phyloP scores from a whole-genome alignment of 2,329 filamentous ascomycete species.

The Elsinoe australis region DNA sequence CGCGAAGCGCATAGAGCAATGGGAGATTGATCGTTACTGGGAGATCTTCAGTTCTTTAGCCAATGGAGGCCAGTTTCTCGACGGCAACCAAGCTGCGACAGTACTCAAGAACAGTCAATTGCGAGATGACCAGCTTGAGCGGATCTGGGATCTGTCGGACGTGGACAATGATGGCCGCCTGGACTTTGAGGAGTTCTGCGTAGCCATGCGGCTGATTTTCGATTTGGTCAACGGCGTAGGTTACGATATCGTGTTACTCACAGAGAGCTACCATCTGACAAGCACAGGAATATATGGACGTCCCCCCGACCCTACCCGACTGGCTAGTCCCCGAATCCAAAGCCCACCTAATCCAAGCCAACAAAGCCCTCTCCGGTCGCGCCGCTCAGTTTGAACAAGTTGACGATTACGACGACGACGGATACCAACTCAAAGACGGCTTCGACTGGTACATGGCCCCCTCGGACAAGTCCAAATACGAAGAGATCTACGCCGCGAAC shows the following conservation, averaged over 20 bases:
- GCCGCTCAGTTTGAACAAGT: constrained; percentile 78
- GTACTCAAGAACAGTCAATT: constrained; percentile 67
- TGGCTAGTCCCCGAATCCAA: constrained; percentile 97
- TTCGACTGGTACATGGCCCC: constrained; percentile 99
- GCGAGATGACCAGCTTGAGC: constrained; percentile 79
- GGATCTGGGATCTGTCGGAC: constrained; percentile 94
- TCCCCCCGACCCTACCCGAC: constrained; percentile 79
- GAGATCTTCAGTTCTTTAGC: constrained; percentile 67
- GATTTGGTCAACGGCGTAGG: constrained; percentile 89
- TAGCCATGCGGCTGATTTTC: constrained; percentile 96
- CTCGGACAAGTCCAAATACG: constrained; percentile 83
- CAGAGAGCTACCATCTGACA: not conserved
- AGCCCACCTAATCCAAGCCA: constrained; percentile 80
- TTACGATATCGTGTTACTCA: constrained; percentile 18
- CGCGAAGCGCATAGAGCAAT: constrained; percentile 57
- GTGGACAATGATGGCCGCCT: constrained; percentile 96
- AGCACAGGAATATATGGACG: constrained; percentile 72
- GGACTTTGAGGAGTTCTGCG: constrained; percentile 99
- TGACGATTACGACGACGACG: constrained; percentile 68
- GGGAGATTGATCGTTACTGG: constrained; percentile 72
- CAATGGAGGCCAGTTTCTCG: constrained; percentile 57
- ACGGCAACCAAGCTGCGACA: constrained; percentile 60
- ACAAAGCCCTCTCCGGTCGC: constrained; percentile 67
- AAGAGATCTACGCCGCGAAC: constrained; percentile 93
- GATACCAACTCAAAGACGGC: constrained; percentile 79